Evolutionary conservation across 1,139 yeast species (phyloP).

Genomic region (Tardiomyces depauwii): DNA sequence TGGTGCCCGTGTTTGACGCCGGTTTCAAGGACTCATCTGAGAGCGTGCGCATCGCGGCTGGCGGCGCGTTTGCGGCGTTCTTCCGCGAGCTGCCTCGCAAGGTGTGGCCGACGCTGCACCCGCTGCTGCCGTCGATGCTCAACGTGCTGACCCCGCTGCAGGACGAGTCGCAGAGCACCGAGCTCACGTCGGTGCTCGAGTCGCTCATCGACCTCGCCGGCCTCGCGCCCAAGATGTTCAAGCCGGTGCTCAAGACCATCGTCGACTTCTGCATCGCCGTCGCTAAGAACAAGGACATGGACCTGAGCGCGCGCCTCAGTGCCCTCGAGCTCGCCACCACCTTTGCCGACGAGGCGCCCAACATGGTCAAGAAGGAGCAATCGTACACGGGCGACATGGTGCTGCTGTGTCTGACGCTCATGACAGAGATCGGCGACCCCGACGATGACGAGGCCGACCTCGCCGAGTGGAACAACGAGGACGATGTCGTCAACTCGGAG

Average conservation of each 20-base stretch:
- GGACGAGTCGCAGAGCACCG: conserved; percentile 64
- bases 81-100: conserved; percentile 72
- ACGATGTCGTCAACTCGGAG: conserved; percentile 65
- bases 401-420: conserved; percentile 63
- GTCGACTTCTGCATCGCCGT: conserved; percentile 77
- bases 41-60: conserved; percentile 82
- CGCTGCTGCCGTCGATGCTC: conserved; percentile 69
- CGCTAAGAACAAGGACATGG: conserved; percentile 70
- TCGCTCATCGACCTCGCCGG: conserved; percentile 83
- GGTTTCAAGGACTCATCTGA: conserved; percentile 76
- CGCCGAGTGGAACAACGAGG: conserved; percentile 78
- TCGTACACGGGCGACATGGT: conserved; percentile 65
- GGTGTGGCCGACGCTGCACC: conserved; percentile 65
- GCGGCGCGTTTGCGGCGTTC: conserved; percentile 84
- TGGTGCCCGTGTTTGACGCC: conserved; percentile 58
- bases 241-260: conserved; percentile 77
- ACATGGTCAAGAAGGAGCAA: conserved; percentile 80
- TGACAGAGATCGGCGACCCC: conserved; percentile 87
- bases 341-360: conserved; percentile 87
- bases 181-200: conserved; percentile 81
- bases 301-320: conserved; percentile 66
- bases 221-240: conserved; percentile 89
- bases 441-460: conserved; percentile 56
- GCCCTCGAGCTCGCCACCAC: conserved; percentile 83
- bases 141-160: conserved; percentile 81